phyloP scores from a whole-genome alignment of 768 basidiomycete genomes.

The Candolleomyces aberdarensis region DNA sequence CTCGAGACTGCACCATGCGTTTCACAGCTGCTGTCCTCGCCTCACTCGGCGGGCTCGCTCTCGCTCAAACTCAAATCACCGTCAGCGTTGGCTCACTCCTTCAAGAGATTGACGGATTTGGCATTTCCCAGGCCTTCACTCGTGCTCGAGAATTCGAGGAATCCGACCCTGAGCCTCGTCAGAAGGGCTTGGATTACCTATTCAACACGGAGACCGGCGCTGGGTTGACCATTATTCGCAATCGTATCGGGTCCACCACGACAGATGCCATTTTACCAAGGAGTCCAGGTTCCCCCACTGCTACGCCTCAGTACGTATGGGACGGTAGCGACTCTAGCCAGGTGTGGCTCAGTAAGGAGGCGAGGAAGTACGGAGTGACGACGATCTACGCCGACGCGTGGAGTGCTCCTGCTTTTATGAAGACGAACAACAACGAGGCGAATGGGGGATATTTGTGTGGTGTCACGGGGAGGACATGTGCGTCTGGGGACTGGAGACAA shows the following conservation, averaged over 20 bases:
- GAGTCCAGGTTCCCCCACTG: conserved; percentile 9
- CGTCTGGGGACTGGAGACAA: conserved; percentile 14
- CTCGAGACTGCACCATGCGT: neutral
- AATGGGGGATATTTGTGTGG: conserved; percentile 16
- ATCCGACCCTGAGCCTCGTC: conserved; percentile 5
- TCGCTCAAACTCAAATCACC: conserved; percentile 13
- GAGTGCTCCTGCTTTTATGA: conserved; percentile 16
- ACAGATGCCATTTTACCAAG: conserved; percentile 10
- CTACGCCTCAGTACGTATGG: conserved; percentile 12
- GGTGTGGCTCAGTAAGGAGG: conserved; percentile 15
- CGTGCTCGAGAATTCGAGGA: conserved; percentile 12
- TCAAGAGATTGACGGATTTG: conserved; percentile 15
- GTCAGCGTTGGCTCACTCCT: conserved; percentile 10
- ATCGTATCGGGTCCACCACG: conserved; percentile 11
- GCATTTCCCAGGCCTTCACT: conserved; percentile 14
- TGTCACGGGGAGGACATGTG: conserved; percentile 8
- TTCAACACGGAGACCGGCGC: conserved; percentile 12
- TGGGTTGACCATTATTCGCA: conserved; percentile 13
- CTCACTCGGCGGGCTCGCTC: neutral
- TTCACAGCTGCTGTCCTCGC: neutral
- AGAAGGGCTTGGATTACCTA: conserved; percentile 14
- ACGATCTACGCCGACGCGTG: conserved; percentile 16
- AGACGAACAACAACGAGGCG: conserved; percentile 16
- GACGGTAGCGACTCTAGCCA: conserved; percentile 12
- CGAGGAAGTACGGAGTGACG: conserved; percentile 13